Evolutionary conservation across 805 yeast genomes (phyloP).

Genomic region (Wickerhamiella vanderwaltii): DNA sequence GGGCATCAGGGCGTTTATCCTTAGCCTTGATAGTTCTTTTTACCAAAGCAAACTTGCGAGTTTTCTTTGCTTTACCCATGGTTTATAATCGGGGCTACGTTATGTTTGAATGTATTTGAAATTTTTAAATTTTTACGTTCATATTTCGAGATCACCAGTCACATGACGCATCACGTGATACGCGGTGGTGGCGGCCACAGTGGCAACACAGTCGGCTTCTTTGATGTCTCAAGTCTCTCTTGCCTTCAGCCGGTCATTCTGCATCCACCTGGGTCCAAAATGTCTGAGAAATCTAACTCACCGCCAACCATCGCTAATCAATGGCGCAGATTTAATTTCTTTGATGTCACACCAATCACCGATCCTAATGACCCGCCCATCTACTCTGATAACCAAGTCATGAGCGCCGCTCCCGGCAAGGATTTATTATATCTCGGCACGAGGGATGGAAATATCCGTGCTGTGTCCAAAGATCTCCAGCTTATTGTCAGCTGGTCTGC

Average conservation of each 20-base stretch:
- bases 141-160: not conserved
- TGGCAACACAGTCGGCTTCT: too few relatives aligned
- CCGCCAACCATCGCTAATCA: constrained; percentile 13
- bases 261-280: too few relatives aligned
- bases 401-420: constrained; percentile 49
- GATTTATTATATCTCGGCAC: constrained; percentile 50
- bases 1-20: constrained; percentile 45
- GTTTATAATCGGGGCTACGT: not conserved
- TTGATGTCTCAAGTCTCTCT: too few relatives aligned
- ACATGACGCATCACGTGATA: not conserved
- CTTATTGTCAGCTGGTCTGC: constrained; percentile 40
- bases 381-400: constrained; percentile 66
- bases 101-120: too few relatives aligned
- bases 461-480: constrained; percentile 41
- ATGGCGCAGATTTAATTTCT: constrained; percentile 82
- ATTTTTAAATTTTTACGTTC: not conserved
- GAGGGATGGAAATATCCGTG: constrained; percentile 39
- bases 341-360: constrained; percentile 66
- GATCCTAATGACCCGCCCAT: constrained; percentile 66
- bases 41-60: constrained; percentile 89
- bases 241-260: too few relatives aligned
- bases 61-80: constrained; percentile 96
- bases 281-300: too few relatives aligned
- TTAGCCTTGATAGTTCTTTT: constrained; percentile 69
- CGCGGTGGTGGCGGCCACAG: too few relatives aligned